Percentiles rank a stretch among this genome's conserved stretches.
phyloP scores from a whole-genome alignment of 2,329 filamentous ascomycete species.

The Rhynchosporium secalis region DNA sequence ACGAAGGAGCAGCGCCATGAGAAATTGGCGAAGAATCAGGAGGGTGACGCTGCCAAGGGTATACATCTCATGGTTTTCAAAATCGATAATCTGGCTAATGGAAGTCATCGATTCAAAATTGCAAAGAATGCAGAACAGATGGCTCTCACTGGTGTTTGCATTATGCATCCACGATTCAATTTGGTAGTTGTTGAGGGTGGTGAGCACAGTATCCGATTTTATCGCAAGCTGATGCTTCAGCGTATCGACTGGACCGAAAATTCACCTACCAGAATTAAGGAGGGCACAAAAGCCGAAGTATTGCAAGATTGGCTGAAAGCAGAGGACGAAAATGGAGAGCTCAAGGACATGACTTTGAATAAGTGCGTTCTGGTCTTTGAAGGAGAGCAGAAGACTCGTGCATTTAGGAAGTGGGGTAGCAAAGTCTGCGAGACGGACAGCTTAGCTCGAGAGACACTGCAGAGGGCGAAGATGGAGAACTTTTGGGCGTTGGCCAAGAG shows the following conservation, averaged over 20 bases:
- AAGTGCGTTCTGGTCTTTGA: conserved; percentile 86
- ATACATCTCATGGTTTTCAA: conserved; percentile 87
- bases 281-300: conserved; percentile 62
- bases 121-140: conserved; percentile 89
- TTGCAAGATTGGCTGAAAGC: conserved; percentile 76
- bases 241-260: conserved; percentile 97
- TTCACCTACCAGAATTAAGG: conserved; percentile 62
- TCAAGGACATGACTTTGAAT: conserved; percentile 82
- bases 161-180: conserved; percentile 87
- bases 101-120: conserved; percentile 91
- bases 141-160: conserved; percentile 82
- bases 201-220: conserved; percentile 75
- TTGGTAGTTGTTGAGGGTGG: conserved; percentile 92
- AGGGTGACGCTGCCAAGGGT: conserved; percentile 83
- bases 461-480: conserved; percentile 85
- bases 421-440: conserved; percentile 92
- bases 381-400: conserved; percentile 77
- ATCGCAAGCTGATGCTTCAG: conserved; percentile 90
- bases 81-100: conserved; percentile 85
- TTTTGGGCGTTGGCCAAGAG: conserved; percentile 91
- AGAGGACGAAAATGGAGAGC: conserved; percentile 72
- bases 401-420: conserved; percentile 84
- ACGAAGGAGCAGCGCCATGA: conserved; percentile 84
- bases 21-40: conserved; percentile 80
- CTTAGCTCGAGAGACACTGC: conserved; percentile 78